Conservation (phyloP, 345 rosid genomes). For the Gynandropsis gynandra region DNA sequence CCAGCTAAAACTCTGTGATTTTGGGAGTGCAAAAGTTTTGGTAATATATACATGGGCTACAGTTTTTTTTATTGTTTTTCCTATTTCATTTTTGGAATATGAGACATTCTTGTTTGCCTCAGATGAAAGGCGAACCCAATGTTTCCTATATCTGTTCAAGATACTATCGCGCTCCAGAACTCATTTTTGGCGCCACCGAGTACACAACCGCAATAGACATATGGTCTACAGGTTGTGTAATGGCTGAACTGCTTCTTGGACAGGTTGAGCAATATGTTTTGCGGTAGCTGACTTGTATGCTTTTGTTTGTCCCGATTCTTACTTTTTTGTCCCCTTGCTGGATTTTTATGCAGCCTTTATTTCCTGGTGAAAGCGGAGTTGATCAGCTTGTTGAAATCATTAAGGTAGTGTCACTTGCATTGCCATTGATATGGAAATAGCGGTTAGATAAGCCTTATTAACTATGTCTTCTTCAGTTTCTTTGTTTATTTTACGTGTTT, state of each 20-base stretch:
- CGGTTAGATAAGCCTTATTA: conserved; percentile 7
- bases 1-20: conserved; percentile 85
- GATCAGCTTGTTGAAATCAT: conserved; percentile 94
- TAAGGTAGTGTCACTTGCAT: conserved; percentile 42
- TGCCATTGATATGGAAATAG: conserved; percentile 7
- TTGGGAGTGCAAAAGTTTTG: conserved; percentile 91
- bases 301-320: conserved; percentile 13
- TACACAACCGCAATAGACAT: conserved; percentile 90
- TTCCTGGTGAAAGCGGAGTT: conserved; percentile 96
- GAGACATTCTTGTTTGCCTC: conserved; percentile 16
- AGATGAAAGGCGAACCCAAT: conserved; percentile 94
- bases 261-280: conserved; percentile 38
- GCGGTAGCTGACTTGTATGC: not conserved
- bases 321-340: conserved; percentile 8
- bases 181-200: conserved; percentile 89
- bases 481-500: not conserved
- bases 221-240: conserved; percentile 93
- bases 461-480: conserved; percentile 8
- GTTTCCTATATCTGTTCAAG: conserved; percentile 86
- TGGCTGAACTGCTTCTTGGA: conserved; percentile 91
- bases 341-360: conserved; percentile 54
- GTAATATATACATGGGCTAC: conserved; percentile 31
- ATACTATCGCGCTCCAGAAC: conserved; percentile 92
- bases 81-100: conserved; percentile 18
- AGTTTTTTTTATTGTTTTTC: not conserved